phyloP scores from a whole-genome alignment of 768 basidiomycete genomes.

The Hygrophoropsis aurantiaca region DNA sequence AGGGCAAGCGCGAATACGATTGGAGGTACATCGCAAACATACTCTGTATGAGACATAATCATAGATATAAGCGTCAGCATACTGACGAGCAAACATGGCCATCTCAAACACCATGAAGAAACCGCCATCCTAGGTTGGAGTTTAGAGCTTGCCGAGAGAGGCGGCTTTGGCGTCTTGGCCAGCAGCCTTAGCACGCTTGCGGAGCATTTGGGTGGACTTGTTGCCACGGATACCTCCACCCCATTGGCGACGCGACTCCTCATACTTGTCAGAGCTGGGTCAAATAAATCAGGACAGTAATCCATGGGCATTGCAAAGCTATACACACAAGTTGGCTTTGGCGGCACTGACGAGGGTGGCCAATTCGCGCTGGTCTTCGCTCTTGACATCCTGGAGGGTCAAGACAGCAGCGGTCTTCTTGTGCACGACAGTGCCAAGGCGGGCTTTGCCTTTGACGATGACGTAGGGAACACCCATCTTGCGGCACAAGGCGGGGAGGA shows the following conservation, averaged over 20 bases:
- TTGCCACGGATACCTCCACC: slow-evolving; percentile 95
- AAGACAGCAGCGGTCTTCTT: slow-evolving; percentile 97
- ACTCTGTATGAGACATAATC: too few species aligned
- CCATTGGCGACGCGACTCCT: slow-evolving; percentile 89
- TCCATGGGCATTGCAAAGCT: neutral
- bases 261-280: slow-evolving; percentile 84
- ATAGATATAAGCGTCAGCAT: too few species aligned
- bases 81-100: too few species aligned
- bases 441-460: slow-evolving; percentile 97
- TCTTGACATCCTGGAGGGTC: slow-evolving; percentile 90
- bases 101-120: too few species aligned
- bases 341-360: slow-evolving; percentile 89
- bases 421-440: slow-evolving; percentile 96
- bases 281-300: neutral
- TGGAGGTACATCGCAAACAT: too few species aligned
- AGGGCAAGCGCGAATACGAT: too few species aligned
- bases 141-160: slow-evolving; percentile 64
- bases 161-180: slow-evolving; percentile 64
- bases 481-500: slow-evolving; percentile 95
- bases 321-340: slow-evolving; percentile 94
- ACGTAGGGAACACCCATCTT: slow-evolving; percentile 99
- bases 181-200: slow-evolving; percentile 90
- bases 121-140: neutral
- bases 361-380: slow-evolving; percentile 92
- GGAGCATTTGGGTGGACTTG: slow-evolving; percentile 92